phyloP scores from a whole-genome alignment of 1,284 basidiomycete species.

The Apiotrichum siamense region DNA sequence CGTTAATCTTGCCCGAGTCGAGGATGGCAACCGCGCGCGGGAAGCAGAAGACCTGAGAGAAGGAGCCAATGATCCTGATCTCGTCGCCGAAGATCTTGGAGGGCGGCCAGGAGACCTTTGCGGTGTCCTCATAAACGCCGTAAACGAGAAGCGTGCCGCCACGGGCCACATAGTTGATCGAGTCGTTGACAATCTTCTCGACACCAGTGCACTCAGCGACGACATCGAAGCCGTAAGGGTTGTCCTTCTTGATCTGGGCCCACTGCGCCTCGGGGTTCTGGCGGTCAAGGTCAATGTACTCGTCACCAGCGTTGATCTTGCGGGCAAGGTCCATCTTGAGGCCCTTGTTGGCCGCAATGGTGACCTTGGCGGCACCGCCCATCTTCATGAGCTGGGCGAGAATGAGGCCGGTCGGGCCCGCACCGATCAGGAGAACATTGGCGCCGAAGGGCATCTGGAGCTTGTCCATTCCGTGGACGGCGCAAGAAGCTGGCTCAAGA shows the following conservation, averaged over 20 bases:
- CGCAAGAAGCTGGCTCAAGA: conserved; percentile 81
- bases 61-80: conserved; percentile 77
- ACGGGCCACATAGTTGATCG: conserved; percentile 75
- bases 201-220: conserved; percentile 83
- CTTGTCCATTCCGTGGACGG: conserved; percentile 81
- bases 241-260: conserved; percentile 65
- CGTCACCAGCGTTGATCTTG: conserved; percentile 66
- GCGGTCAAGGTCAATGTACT: conserved; percentile 75
- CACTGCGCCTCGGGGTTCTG: conserved; percentile 69
- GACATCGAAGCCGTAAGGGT: conserved; percentile 80
- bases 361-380: conserved; percentile 68
- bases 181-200: conserved; percentile 68
- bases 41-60: conserved; percentile 79
- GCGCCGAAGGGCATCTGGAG: conserved; percentile 68
- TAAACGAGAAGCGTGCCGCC: conserved; percentile 50
- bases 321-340: conserved; percentile 78
- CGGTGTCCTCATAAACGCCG: conserved; percentile 62
- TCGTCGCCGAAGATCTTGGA: conserved; percentile 80
- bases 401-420: conserved; percentile 67
- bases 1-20: conserved; percentile 71
- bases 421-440: conserved; percentile 64
- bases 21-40: conserved; percentile 80
- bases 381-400: conserved; percentile 77
- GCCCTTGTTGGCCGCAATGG: conserved; percentile 75
- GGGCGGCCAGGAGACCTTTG: conserved; percentile 73